phyloP scores from a whole-genome alignment of 495 filamentous ascomycete genomes.

The Pyrenula aspistea region DNA sequence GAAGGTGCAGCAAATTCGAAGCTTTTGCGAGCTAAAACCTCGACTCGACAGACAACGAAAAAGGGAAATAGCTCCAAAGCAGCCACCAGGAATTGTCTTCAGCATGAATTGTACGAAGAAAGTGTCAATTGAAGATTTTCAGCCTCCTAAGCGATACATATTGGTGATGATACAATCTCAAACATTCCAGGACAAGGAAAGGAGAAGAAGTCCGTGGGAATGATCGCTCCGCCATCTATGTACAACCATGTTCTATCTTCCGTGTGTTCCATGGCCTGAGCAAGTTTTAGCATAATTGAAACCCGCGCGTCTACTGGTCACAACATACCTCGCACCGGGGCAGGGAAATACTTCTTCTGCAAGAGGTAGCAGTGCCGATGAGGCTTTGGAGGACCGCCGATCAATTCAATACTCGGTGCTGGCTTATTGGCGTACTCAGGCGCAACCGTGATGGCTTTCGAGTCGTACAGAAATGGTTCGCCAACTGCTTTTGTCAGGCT shows the following conservation, averaged over 20 bases:
- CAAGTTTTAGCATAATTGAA: background rate
- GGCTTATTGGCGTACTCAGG: background rate
- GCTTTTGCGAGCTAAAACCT: no score
- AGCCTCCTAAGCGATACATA: no score
- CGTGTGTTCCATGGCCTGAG: background rate
- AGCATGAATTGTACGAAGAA: no score
- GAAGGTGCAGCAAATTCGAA: no score
- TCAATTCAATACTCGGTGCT: background rate
- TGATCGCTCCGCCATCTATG: background rate
- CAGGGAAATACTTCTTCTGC: background rate
- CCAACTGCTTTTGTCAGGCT: background rate
- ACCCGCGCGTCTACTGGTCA: background rate
- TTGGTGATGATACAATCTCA: no score
- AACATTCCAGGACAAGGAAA: background rate
- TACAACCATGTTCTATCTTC: background rate
- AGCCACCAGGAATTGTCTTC: no score
- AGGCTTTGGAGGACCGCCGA: background rate
- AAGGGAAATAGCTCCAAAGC: no score
- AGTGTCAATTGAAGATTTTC: no score
- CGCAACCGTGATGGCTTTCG: background rate
- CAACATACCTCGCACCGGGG: background rate
- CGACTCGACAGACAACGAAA: no score
- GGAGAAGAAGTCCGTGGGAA: background rate
- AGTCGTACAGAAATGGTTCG: background rate
- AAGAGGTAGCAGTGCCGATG: background rate